phyloP scores from a whole-genome alignment of 768 basidiomycete species.

The Scleroderma bovista region DNA sequence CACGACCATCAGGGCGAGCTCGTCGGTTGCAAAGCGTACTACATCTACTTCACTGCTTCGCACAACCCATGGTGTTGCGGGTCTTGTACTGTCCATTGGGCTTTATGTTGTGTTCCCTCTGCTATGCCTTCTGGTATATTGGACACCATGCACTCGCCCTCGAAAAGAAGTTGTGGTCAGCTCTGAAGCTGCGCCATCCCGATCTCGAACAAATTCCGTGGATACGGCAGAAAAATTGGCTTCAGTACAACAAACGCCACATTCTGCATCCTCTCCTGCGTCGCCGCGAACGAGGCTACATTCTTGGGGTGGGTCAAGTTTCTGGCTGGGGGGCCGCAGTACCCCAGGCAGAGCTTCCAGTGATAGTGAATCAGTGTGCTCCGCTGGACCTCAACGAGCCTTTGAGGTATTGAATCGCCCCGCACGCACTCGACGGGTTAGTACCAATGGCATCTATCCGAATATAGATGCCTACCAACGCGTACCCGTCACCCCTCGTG shows the following conservation, averaged over 20 bases:
- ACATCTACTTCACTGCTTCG: conserved; percentile 33
- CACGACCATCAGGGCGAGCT: conserved; percentile 41
- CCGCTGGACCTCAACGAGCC: conserved; percentile 31
- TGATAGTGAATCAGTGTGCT: conserved; percentile 34
- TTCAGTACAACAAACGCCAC: conserved; percentile 27
- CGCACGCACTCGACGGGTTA: conserved; percentile 49
- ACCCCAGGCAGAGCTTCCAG: conserved; percentile 33
- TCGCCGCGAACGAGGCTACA: conserved; percentile 29
- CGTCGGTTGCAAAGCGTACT: conserved; percentile 28
- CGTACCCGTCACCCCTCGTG: conserved; percentile 42
- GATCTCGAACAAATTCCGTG: conserved; percentile 34
- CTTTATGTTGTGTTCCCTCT: conserved; percentile 52
- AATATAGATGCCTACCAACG: conserved; percentile 44
- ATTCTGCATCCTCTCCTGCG: conserved; percentile 26
- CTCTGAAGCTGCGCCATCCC: conserved; percentile 23
- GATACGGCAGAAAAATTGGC: conserved; percentile 38
- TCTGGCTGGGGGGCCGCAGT: conserved; percentile 32
- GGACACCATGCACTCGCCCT: conserved; percentile 9
- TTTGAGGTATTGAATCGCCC: conserved; percentile 50
- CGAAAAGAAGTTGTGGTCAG: conserved; percentile 18
- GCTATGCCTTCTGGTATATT: conserved; percentile 29
- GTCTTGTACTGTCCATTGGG: conserved; percentile 56
- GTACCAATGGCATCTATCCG: conserved; percentile 37
- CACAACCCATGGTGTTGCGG: conserved; percentile 61
- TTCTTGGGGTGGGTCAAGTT: conserved; percentile 35